Conservation (phyloP, 2,329 filamentous ascomycete species). For the Teratosphaeria pseudoeucalypti region DNA sequence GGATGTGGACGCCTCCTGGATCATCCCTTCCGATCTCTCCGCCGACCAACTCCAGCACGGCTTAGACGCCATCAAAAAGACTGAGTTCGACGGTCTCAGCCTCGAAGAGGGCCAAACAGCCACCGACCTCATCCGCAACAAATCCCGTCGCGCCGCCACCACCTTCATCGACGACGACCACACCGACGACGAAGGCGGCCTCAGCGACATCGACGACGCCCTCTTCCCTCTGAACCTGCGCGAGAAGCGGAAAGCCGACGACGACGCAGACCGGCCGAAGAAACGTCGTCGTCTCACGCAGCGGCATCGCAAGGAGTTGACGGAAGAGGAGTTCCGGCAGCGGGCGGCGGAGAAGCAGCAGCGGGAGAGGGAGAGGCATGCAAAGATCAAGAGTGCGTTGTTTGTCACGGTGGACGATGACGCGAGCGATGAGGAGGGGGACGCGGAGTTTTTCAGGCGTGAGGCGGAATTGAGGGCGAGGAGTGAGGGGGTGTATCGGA, state of each 20-base stretch:
- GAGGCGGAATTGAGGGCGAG: slow-evolving; percentile 59
- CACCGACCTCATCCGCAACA: slow-evolving; percentile 68
- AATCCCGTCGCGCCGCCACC: slow-evolving; percentile 46
- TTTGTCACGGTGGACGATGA: slow-evolving; percentile 81
- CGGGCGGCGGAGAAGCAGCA: slow-evolving; percentile 52
- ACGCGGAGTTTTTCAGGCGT: slow-evolving; percentile 63
- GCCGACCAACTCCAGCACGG: slow-evolving; percentile 57
- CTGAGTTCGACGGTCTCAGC: slow-evolving; percentile 65
- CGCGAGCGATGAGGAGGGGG: slow-evolving; percentile 68
- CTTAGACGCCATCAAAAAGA: slow-evolving; percentile 62
- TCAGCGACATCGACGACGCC: slow-evolving; percentile 12
- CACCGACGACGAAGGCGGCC: slow-evolving; percentile 8
- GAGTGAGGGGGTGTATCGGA: slow-evolving; percentile 40
- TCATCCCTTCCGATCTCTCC: slow-evolving; percentile 57
- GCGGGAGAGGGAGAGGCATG: slow-evolving; percentile 64
- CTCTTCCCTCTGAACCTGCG: slow-evolving; percentile 23
- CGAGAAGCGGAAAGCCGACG: slow-evolving; percentile 12
- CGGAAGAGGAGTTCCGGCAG: slow-evolving; percentile 50
- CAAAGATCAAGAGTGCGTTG: slow-evolving; percentile 72
- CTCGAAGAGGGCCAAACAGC: slow-evolving; percentile 68
- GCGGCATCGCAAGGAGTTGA: slow-evolving; percentile 45
- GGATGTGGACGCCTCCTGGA: slow-evolving; percentile 66
- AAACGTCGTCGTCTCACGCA: slow-evolving; percentile 50
- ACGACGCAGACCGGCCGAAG: slow-evolving; percentile 40
- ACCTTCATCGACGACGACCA: slow-evolving; percentile 33